phyloP scores from a whole-genome alignment of 164 flowering plant genomes.

The Stephania yunnanensis region DNA sequence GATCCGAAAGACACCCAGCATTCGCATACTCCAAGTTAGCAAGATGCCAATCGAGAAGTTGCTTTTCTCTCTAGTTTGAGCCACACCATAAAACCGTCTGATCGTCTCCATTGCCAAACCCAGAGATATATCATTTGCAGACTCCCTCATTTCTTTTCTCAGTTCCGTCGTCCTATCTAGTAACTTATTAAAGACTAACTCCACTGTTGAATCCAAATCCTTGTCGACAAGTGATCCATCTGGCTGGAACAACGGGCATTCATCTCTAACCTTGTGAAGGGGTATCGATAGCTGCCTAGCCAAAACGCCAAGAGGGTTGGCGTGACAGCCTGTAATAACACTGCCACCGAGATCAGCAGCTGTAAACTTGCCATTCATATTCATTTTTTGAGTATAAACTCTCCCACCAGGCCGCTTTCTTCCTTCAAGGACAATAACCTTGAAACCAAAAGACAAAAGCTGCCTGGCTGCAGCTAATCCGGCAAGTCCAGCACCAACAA shows the following conservation, averaged over 20 bases:
- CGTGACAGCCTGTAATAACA: conserved; percentile 88
- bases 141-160: conserved; percentile 63
- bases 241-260: conserved; percentile 78
- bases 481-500: conserved; percentile 88
- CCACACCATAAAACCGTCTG: conserved; percentile 60
- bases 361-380: conserved; percentile 42
- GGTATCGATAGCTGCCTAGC: conserved; percentile 87
- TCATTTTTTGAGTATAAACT: conserved; percentile 82
- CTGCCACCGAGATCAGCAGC: conserved; percentile 95
- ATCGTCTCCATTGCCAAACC: conserved; percentile 76
- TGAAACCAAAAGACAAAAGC: conserved; percentile 79
- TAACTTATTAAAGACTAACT: conserved; percentile 63
- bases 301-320: conserved; percentile 88
- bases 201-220: conserved; percentile 62
- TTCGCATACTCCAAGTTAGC: conserved; percentile 97
- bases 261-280: conserved; percentile 92
- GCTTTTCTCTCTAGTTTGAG: conserved; percentile 54
- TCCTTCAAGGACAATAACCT: conserved; percentile 81
- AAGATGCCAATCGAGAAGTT: conserved; percentile 91
- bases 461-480: conserved; percentile 94
- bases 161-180: conserved; percentile 68
- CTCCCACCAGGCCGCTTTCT: conserved; percentile 89
- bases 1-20: conserved; percentile 80
- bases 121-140: conserved; percentile 54
- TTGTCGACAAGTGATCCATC: conserved; percentile 61